phyloP scores from a whole-genome alignment of 2,329 filamentous ascomycete genomes.

The Verticillium klebahnii region DNA sequence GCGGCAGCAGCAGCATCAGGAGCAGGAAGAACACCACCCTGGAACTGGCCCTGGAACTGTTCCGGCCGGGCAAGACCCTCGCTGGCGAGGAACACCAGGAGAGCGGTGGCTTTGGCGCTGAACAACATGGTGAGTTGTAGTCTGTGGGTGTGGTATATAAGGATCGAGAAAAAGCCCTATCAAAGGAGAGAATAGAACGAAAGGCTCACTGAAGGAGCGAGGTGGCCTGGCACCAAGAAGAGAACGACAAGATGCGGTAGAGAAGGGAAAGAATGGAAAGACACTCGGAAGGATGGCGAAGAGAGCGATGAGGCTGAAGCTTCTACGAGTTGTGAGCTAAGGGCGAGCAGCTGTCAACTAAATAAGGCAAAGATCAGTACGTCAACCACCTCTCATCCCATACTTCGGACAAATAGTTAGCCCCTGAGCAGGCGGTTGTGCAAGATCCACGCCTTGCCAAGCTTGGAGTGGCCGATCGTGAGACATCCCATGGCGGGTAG shows the following conservation, averaged over 20 bases:
- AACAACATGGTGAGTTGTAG: conserved; percentile 1
- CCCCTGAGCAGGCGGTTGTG: background rate
- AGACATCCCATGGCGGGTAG: background rate
- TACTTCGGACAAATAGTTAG: background rate
- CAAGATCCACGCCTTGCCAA: background rate
- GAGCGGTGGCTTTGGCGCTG: background rate
- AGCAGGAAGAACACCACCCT: background rate
- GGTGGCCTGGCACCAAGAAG: conserved; percentile 4
- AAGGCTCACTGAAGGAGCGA: conserved; percentile 2
- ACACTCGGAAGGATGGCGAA: background rate
- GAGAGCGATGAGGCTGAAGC: background rate
- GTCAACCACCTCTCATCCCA: background rate
- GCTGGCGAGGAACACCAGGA: background rate
- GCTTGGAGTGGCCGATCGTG: background rate
- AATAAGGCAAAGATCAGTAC: background rate
- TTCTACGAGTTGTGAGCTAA: background rate
- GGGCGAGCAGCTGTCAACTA: background rate
- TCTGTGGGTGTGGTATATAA: background rate
- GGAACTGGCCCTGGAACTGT: background rate
- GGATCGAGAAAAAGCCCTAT: background rate
- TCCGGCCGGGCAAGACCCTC: background rate
- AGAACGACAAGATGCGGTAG: background rate
- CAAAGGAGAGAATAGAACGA: conserved; percentile 1
- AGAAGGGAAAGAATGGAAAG: background rate
- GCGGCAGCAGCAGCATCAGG: background rate